phyloP scores from a whole-genome alignment of 73 alveolate species.

The Halteria grandinella region DNA sequence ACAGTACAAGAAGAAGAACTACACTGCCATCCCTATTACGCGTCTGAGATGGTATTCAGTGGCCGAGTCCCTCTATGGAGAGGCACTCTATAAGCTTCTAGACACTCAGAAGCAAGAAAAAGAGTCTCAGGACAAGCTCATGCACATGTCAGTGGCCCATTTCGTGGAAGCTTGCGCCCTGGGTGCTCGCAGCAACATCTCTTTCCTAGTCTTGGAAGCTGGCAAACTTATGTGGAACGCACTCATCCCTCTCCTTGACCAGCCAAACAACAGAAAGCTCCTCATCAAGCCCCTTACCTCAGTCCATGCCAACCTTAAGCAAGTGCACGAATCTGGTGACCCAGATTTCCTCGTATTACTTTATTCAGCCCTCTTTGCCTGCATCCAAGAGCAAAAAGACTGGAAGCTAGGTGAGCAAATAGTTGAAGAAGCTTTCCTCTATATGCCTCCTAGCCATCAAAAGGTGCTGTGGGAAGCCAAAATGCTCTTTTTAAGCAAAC shows the following conservation, averaged over 20 bases:
- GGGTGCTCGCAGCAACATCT: conserved; percentile 80
- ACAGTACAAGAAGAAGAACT: conserved; percentile 66
- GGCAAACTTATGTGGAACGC: conserved; percentile 86
- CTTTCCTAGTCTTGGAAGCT: conserved; percentile 78
- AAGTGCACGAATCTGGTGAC: conserved; percentile 87
- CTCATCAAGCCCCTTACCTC: conserved; percentile 75
- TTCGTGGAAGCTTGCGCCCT: conserved; percentile 85
- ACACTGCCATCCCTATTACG: conserved; percentile 80
- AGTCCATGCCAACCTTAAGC: conserved; percentile 66
- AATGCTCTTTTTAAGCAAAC: conserved; percentile 94
- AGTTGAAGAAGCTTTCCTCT: conserved; percentile 94
- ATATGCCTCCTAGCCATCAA: conserved; percentile 93
- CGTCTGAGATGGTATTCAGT: conserved; percentile 98
- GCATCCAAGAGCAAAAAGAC: conserved; percentile 93
- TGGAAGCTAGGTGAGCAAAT: conserved; percentile 97
- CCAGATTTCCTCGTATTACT: conserved; percentile 96
- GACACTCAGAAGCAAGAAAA: conserved; percentile 96
- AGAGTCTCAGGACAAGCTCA: conserved; percentile 88
- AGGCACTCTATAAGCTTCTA: conserved; percentile 88
- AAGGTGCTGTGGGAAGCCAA: conserved; percentile 98
- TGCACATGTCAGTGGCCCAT: conserved; percentile 81
- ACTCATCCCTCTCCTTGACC: conserved; percentile 75
- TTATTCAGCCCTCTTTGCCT: conserved; percentile 87
- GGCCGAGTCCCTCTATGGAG: conserved; percentile 95
- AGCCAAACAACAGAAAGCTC: conserved; percentile 75